Base-by-base conservation (phyloP, 2,329 filamentous ascomycete species). In the Cordyceps pruinosa region DNA sequence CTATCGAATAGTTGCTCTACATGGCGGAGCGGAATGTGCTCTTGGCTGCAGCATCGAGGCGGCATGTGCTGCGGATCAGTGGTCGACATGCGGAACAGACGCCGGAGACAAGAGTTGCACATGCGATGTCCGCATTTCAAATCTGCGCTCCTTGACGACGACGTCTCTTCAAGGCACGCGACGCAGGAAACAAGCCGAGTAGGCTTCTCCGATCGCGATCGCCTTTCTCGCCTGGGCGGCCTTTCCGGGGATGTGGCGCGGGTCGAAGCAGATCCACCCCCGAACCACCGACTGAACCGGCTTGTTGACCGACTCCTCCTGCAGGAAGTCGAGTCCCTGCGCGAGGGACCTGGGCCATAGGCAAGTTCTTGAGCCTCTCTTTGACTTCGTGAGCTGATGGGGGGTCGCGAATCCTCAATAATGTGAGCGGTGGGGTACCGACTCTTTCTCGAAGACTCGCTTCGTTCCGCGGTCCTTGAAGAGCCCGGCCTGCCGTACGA, bases 1-100 rank as follows among this genome's bases (percentile, higher is more conserved):
- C 77, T 68, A 65, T 89, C 82, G 66, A 96, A 91, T 8, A 94
- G 75, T 25, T 79, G 79, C 13, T 93, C 88, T 28, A 93, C 90
- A 67, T 90, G 84, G 62, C 84, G 85, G 7, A 91, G 73, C 0
- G 87, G 84, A 58, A 96, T 95, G 63, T 83, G 81, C 13, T 90
- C 83, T 21, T 80, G 66, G 3, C 82, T 87, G 71, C 90, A 96
- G 71, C 90, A 96, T 67, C 79, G 82, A 0, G 91, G 91, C 19
- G 91, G 90, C 89, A 96, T 95, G 63, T 90, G 85, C 59, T 85
- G 81, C 1, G 88, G 85, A 67, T 95, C 89, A 42, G 79, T 85
- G 60, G 92, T 77, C 12, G 90, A 94, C 60, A 90, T 78, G 55
- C 79, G 83, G 72, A 95, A 96, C 58, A 84, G 80, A 50, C 84